Percentiles rank a stretch among this genome's conserved stretches.
Evolutionary conservation across 2,329 filamentous ascomycete genomes (phyloP).

Genomic region (Cadophora luteo-olivacea): DNA sequence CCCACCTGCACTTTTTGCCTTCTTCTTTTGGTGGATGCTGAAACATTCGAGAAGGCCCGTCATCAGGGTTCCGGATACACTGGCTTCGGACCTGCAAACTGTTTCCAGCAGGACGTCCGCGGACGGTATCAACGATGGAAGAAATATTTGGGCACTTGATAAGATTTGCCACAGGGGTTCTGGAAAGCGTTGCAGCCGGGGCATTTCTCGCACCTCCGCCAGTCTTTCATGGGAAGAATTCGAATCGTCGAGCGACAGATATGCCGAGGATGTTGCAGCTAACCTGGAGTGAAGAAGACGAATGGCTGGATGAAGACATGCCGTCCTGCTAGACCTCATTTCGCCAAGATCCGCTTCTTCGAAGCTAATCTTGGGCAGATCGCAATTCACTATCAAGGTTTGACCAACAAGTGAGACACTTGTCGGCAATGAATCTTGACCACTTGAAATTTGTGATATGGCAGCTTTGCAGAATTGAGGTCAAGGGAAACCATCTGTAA

Average conservation of each 20-base stretch:
- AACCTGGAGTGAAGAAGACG: background rate
- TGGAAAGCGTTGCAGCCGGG: background rate
- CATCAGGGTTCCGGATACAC: conserved; percentile 35
- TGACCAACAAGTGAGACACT: conserved; percentile 6
- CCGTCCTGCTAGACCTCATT: conserved; percentile 14
- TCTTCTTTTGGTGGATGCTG: conserved; percentile 33
- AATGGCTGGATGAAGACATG: conserved; percentile 19
- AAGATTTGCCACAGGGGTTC: background rate
- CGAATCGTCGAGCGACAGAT: conserved; percentile 11
- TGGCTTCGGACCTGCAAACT: conserved; percentile 25
- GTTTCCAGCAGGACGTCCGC: conserved; percentile 26
- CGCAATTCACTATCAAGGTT: conserved; percentile 11
- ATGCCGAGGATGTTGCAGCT: conserved; percentile 24
- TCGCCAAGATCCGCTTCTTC: conserved; percentile 14
- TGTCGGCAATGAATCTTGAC: background rate
- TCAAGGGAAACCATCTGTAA: background rate
- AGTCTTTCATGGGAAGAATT: background rate
- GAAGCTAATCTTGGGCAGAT: conserved; percentile 14
- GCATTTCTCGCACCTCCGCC: background rate
- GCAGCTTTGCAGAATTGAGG: background rate
- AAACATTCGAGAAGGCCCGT: conserved; percentile 44
- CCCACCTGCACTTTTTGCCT: conserved; percentile 27
- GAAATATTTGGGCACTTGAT: background rate
- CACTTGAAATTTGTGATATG: background rate
- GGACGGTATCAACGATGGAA: conserved; percentile 8